Percentiles rank a stretch among this genome's conserved stretches.
These are phyloP conservation scores for Nymphaea colorata DNA, from an alignment of 164 flowering plant species.

Conservation along the genomic window DNA sequence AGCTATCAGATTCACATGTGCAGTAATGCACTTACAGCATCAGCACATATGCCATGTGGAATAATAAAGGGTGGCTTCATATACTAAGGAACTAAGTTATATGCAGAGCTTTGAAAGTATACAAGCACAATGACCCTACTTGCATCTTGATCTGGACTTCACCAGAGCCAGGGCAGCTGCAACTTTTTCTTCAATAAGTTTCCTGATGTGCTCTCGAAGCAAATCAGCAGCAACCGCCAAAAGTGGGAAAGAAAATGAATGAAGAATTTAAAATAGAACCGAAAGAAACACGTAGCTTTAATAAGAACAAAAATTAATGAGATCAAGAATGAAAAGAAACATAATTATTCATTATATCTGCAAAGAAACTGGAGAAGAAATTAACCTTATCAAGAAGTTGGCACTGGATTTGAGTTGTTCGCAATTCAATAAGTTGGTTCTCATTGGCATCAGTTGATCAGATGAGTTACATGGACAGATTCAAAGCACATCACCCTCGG, in stretches of 20 bases:
- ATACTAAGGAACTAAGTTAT: no score
- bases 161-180: constrained; percentile 41
- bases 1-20: no score
- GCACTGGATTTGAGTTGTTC: constrained; percentile 56
- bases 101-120: no score
- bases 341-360: not conserved
- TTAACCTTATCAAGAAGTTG: constrained; percentile 85
- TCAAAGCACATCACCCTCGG: no score
- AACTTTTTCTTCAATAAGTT: constrained; percentile 67
- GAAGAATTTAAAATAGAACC: no score
- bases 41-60: no score
- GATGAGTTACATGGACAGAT: not conserved
- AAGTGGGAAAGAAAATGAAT: constrained; percentile 3
- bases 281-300: no score
- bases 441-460: constrained; percentile 42
- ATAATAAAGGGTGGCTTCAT: no score
- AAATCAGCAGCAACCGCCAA: constrained; percentile 78
- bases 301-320: no score
- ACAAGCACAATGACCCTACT: constrained; percentile 28
- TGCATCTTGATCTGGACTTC: constrained; percentile 63
- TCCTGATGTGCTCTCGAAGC: constrained; percentile 66
- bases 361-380: not conserved
- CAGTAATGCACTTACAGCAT: no score
- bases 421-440: constrained; percentile 44
- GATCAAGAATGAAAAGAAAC: no score